Conservation (phyloP, 2,329 filamentous ascomycete genomes). For the Verticillium nubilum region DNA sequence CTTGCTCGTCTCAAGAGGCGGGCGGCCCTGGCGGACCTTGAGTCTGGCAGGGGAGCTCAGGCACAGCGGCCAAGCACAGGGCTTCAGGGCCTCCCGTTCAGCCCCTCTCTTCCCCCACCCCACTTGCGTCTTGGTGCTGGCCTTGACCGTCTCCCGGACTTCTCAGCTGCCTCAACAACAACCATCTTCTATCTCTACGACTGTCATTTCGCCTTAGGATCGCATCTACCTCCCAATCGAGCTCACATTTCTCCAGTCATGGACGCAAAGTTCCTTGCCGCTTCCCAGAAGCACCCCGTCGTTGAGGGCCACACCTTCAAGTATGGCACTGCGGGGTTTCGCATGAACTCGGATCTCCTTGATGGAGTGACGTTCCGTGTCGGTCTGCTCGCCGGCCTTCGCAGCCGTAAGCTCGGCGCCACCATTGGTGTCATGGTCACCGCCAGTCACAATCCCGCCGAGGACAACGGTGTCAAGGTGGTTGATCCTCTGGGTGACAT, state of each 20-base stretch:
- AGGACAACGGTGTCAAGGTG: slow-evolving; percentile 90
- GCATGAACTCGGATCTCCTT: slow-evolving; percentile 71
- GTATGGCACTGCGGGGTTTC: slow-evolving; percentile 64
- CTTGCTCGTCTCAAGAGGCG: neutral
- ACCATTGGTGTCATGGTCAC: slow-evolving; percentile 97
- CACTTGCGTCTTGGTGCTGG: neutral
- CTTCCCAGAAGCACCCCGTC: slow-evolving; percentile 58
- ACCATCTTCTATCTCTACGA: neutral
- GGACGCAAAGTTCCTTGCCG: slow-evolving; percentile 51
- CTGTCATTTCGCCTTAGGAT: neutral
- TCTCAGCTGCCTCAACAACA: neutral
- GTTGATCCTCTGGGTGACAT: slow-evolving; percentile 98
- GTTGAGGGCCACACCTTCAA: slow-evolving; percentile 50
- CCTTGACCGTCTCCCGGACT: neutral
- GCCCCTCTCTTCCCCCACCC: neutral
- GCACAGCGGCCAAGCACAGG: neutral
- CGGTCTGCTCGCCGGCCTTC: slow-evolving; percentile 79
- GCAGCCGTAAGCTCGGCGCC: slow-evolving; percentile 85
- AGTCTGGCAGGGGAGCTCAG: neutral
- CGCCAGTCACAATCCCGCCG: slow-evolving; percentile 84
- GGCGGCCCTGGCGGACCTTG: neutral
- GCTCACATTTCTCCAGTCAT: slow-evolving; percentile 26
- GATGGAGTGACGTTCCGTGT: slow-evolving; percentile 91
- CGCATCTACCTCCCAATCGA: neutral
- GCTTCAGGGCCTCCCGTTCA: neutral